Evolutionary conservation across 305 asterid species (phyloP), one percentile per base, ranked within the genome.

Genomic region (Solanum chacoense): DNA sequence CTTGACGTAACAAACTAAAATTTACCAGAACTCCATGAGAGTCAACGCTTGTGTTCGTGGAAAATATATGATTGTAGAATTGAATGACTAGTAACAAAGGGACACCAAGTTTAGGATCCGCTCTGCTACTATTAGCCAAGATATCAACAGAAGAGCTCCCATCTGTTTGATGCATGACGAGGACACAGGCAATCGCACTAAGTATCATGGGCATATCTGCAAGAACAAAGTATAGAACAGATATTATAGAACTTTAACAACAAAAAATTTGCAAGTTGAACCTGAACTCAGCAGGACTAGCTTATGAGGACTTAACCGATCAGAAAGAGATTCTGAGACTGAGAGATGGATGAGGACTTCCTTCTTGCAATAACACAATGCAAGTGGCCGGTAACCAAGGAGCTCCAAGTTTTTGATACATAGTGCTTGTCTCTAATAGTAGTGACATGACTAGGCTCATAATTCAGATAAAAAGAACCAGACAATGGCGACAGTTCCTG

Each of bases 101-200:
- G 87, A 96, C 95, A 38, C 98, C 98, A 85, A 94, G 93, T 92
- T 92, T 95, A 59, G 98, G 98, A 80, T 93, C 97, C 90, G 93
- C 79, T 87, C 79, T 90, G 92, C 92, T 92, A 90, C 94, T 92
- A 89, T 91, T 83, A 91, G 94, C 94, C 93, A 97, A 92, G 87
- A 97, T 91, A 91, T 96, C 95, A 38, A 91, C 91, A 40, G 94
- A 93, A 88, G 92, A 90, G 89, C 88, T 93, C 85, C 95, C 92
- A 76, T 90, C 80, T 78, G 88, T 91, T 89, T 89, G 94, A 93
- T 96, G 96, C 98, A 94, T 88, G 76, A 97, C 91, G 88, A 93
- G 90, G 92, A 95, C 95, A 89, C 98, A 85, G 45, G 96, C 93
- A 85, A 95, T 90, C 59, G 99, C 93, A 94, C 97, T 92, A 86